Percentiles rank a stretch among this genome's conserved stretches.
These are phyloP conservation scores for Candida chilensis DNA, from an alignment of 805 yeast genomes.

Conservation along the genomic window DNA sequence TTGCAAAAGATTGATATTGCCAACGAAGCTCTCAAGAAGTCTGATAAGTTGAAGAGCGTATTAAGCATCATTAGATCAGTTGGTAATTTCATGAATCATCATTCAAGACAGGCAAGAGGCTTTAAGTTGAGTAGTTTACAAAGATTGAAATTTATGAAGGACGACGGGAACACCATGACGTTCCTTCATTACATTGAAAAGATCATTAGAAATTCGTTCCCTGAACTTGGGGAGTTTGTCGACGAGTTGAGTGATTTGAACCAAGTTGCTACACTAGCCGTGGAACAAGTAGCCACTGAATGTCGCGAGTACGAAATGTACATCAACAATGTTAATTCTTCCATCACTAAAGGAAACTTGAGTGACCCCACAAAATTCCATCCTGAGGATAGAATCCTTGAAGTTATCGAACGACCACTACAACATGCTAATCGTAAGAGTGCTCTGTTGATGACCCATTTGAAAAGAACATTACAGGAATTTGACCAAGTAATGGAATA, in stretches of 20 bases:
- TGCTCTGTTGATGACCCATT: slow-evolving; percentile 53
- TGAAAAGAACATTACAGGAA: slow-evolving; percentile 51
- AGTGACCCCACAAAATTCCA: slow-evolving; percentile 75
- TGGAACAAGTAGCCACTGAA: slow-evolving; percentile 74
- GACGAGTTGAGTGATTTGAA: slow-evolving; percentile 56
- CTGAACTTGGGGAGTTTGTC: slow-evolving; percentile 67
- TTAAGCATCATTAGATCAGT: slow-evolving; percentile 82
- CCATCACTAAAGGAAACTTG: slow-evolving; percentile 75
- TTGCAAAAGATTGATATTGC: slow-evolving; percentile 69
- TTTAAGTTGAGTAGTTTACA: slow-evolving; percentile 87
- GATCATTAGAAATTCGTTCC: slow-evolving; percentile 75
- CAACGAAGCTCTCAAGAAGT: slow-evolving; percentile 51
- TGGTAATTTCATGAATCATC: slow-evolving; percentile 95
- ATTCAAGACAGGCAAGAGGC: slow-evolving; percentile 87
- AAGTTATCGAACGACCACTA: slow-evolving; percentile 52
- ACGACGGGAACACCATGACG: slow-evolving; percentile 77
- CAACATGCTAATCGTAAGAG: slow-evolving; percentile 71
- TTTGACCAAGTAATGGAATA: slow-evolving; percentile 66
- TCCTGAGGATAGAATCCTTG: slow-evolving; percentile 69
- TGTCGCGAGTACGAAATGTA: slow-evolving; percentile 54
- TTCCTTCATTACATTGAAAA: slow-evolving; percentile 90
- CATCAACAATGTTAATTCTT: slow-evolving; percentile 61
- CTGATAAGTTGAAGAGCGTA: slow-evolving; percentile 61
- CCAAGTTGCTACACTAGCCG: slow-evolving; percentile 61
- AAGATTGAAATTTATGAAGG: slow-evolving; percentile 83